Base-by-base conservation (phyloP, 805 yeast species). In the Candida oleophila region DNA sequence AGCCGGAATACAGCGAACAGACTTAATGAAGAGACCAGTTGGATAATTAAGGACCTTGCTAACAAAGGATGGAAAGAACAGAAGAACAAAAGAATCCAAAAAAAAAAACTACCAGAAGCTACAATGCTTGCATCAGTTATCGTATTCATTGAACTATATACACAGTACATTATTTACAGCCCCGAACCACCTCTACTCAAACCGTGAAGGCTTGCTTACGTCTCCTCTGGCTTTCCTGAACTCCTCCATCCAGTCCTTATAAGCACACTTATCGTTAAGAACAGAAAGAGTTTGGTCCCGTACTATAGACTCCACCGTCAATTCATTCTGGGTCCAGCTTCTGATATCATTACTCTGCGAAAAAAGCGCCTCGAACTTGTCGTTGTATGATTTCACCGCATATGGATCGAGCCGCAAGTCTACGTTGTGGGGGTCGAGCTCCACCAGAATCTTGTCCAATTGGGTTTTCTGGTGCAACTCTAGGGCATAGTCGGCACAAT, bases 281-380 rank as follows among this genome's bases (percentile, higher is more conserved):
- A 66, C 62, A 3, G 49, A 53, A 3, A 54, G 53, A 1, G 76
- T 67, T 46, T 67, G 69, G 38, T 62, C 65, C 19, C 60, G 48
- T 7, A 72, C 47, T 8, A 72, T 72, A 2, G 47, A 9, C 51
- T 72, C 77, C 9, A 72, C 65, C 1, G 52, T 37, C 12, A 43
- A 35, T 49, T 72, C 76, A 49, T 69, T 72, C 3, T 50, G 49
- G 18, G 64, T 61, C 77, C 77, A 72, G 34, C 55, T 57, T 18
- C 66, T 68, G 4, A 72, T 56, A 8, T 56, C 44, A 32, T 64
- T 68, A 41, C 67, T 59, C 22, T 56, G 52, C 3, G 54, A 47
- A 38, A 48, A 65, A 44, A 56, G 65, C 12, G 55, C 50, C n/a
- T 60, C 53, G 3, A 62, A 16, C 25, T 49, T 42, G 18, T 57